Evolutionary conservation across 1,139 yeast species (phyloP).

Genomic region (Lodderomyces jiufengensis): DNA sequence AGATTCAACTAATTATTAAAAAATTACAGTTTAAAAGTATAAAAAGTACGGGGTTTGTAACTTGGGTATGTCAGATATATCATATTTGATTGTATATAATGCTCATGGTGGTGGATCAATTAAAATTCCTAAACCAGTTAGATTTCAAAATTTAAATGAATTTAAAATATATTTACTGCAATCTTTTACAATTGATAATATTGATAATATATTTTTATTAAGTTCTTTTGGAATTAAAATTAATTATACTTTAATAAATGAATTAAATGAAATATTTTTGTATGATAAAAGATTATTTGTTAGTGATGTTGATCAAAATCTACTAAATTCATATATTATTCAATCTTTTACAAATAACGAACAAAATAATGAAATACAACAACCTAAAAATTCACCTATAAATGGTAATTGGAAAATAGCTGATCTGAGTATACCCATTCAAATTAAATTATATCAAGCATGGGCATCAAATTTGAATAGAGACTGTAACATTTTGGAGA

Average conservation of each 20-base stretch:
- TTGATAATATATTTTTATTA: slow-evolving; percentile 52
- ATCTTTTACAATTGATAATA: slow-evolving; percentile 31
- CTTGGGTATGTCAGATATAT: slow-evolving; percentile 16
- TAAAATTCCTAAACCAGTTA: slow-evolving; percentile 41
- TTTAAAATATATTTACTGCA: slow-evolving; percentile 38
- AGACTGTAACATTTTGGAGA: slow-evolving; percentile 20
- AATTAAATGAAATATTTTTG: slow-evolving; percentile 50
- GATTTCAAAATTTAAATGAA: slow-evolving; percentile 41
- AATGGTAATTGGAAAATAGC: not conserved
- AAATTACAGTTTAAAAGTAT: too few relatives aligned
- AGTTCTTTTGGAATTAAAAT: slow-evolving; percentile 64
- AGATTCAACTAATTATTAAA: not conserved
- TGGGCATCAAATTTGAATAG: slow-evolving; percentile 28
- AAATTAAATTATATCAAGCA: slow-evolving; percentile 18
- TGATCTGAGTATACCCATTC: not conserved
- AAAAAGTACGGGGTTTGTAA: too few relatives aligned
- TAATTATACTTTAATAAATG: slow-evolving; percentile 48
- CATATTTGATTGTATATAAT: slow-evolving; percentile 35
- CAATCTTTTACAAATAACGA: not conserved
- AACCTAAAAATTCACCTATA: slow-evolving; percentile 9
- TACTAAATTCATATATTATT: slow-evolving; percentile 5
- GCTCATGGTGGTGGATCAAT: slow-evolving; percentile 37
- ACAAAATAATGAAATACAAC: not conserved
- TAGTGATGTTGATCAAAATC: slow-evolving; percentile 8
- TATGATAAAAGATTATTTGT: slow-evolving; percentile 56